Evolutionary conservation across 805 yeast genomes (phyloP).

Genomic region (Clavispora santaluciae): DNA sequence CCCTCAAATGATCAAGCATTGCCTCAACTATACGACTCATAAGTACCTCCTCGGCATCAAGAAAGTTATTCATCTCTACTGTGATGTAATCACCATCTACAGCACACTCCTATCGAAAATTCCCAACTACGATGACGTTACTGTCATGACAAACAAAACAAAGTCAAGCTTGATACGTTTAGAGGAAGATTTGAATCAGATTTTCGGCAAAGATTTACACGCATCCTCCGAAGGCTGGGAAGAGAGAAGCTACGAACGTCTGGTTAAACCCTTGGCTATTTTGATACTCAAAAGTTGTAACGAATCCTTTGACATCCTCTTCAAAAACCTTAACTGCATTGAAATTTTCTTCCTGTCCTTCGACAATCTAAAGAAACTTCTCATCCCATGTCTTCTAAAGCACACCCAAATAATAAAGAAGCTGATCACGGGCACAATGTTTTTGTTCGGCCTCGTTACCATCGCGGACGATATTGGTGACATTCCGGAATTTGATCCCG

Average conservation of each 20-base stretch:
- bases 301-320: constrained; percentile 13
- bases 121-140: constrained; percentile 38
- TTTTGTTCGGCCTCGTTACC: constrained; percentile 26
- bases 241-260: constrained; percentile 20
- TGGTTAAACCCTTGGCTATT: constrained; percentile 18
- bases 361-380: constrained; percentile 33
- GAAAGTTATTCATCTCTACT: constrained; percentile 31
- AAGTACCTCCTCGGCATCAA: constrained; percentile 24
- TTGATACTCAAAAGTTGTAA: constrained; percentile 10
- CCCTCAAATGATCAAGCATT: constrained; percentile 26
- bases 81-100: constrained; percentile 37
- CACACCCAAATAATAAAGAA: constrained; percentile 27
- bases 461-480: constrained; percentile 24
- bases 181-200: constrained; percentile 28
- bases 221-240: constrained; percentile 22
- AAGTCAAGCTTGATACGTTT: constrained; percentile 18
- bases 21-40: constrained; percentile 28
- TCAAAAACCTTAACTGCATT: constrained; percentile 29
- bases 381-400: constrained; percentile 31
- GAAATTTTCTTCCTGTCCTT: constrained; percentile 35
- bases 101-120: constrained; percentile 34
- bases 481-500: constrained; percentile 18
- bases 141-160: constrained; percentile 24
- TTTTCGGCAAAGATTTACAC: constrained; percentile 19
- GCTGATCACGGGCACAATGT: constrained; percentile 22